These are phyloP conservation scores for Graphilbum ipis-grandicollis DNA, from an alignment of 2,329 filamentous ascomycete genomes.

Conservation along the genomic window DNA sequence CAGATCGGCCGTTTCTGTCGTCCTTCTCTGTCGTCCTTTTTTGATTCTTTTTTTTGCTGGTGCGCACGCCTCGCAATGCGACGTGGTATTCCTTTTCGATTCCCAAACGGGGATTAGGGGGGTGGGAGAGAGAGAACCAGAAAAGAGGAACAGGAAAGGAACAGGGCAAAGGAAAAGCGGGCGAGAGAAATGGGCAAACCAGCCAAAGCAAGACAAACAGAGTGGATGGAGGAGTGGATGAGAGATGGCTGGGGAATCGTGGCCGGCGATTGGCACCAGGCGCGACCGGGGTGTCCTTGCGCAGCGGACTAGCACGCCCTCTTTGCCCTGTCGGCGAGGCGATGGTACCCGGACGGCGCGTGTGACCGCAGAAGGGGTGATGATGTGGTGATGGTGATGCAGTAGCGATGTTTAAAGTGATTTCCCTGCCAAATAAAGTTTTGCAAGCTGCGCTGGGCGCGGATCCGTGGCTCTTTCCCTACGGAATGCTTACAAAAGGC, in stretches of 20 bases:
- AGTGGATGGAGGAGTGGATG: not conserved
- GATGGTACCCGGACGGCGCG: not conserved
- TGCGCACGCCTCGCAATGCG: not conserved
- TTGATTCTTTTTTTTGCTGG: not conserved
- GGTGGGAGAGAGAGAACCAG: not conserved
- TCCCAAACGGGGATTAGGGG: not conserved
- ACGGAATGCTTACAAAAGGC: not conserved
- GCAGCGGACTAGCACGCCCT: not conserved
- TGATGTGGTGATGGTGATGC: too few species aligned
- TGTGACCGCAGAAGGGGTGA: too few species aligned
- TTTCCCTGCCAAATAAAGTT: too few species aligned
- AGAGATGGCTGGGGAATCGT: not conserved
- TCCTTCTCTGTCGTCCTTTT: not conserved
- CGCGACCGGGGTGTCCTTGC: not conserved
- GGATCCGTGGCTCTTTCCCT: not conserved
- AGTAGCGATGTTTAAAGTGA: too few species aligned
- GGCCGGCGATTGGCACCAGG: constrained; percentile 2
- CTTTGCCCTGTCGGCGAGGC: not conserved
- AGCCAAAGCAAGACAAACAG: not conserved
- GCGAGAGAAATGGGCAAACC: not conserved
- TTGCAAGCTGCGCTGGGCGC: too few species aligned
- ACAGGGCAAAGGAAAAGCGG: not conserved
- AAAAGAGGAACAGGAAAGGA: not conserved
- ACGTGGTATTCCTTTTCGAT: constrained; percentile 1
- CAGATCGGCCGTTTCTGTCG: not conserved